These are phyloP conservation scores for Fusarium buharicum DNA, from an alignment of 2,329 filamentous ascomycete genomes.

Conservation along the genomic window DNA sequence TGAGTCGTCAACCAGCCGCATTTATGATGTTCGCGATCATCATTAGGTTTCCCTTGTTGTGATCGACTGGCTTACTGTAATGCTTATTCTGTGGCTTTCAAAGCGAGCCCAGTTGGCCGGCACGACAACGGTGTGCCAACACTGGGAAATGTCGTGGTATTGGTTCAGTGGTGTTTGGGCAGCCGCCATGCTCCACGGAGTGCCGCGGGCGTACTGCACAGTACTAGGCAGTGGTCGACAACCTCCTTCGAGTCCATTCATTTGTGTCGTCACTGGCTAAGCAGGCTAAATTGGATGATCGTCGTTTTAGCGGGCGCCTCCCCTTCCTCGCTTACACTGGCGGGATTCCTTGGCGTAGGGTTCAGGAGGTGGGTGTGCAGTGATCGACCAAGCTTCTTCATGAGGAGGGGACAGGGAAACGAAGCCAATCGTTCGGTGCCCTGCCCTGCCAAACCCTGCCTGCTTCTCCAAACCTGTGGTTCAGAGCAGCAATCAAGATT, in stretches of 20 bases:
- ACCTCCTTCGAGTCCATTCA: conserved; percentile 28
- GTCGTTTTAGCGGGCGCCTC: conserved; percentile 47
- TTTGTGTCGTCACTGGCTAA: conserved; percentile 38
- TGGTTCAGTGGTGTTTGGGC: conserved; percentile 34
- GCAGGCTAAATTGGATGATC: conserved; percentile 47
- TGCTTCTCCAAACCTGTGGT: conserved; percentile 30
- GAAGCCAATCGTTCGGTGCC: conserved; percentile 35
- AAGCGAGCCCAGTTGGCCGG: conserved; percentile 27
- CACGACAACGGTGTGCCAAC: conserved; percentile 34
- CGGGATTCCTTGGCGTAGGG: conserved; percentile 40
- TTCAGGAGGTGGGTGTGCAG: conserved; percentile 31
- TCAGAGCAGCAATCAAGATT: conserved; percentile 34
- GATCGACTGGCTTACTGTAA: conserved; percentile 15
- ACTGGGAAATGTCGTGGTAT: conserved; percentile 23
- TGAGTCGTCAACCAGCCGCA: no score
- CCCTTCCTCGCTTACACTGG: conserved; percentile 47
- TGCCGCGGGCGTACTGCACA: no score
- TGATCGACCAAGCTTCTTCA: conserved; percentile 44
- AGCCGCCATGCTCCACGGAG: conserved; percentile 26
- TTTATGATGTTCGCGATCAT: neutral
- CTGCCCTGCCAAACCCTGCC: conserved; percentile 20
- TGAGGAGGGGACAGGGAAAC: conserved; percentile 34
- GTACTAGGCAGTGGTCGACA: conserved; percentile 1
- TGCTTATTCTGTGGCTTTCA: conserved; percentile 12
- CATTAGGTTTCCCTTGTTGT: neutral